Evolutionary conservation across 495 filamentous ascomycete genomes (phyloP), one percentile per base, ranked within the genome.

Genomic region (Halenospora varia): DNA sequence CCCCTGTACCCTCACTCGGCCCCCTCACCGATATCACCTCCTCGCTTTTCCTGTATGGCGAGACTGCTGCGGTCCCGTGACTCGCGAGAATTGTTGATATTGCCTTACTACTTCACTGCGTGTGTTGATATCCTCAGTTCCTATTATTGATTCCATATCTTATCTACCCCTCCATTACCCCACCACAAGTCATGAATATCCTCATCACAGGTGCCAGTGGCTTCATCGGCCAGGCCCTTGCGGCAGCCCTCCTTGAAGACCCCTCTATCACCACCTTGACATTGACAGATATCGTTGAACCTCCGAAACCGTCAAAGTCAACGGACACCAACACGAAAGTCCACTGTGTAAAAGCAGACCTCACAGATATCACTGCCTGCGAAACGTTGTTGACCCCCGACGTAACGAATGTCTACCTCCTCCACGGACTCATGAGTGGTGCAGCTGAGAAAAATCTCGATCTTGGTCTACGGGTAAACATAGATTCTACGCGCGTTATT

Each of bases 141-240:
- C n/a, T n/a, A n/a, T n/a, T n/a, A n/a, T n/a, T n/a, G n/a, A n/a
- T n/a, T n/a, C n/a, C n/a, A n/a, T n/a, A n/a, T n/a, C n/a, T n/a
- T n/a, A n/a, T n/a, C n/a, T n/a, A n/a, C n/a, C n/a, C n/a, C n/a
- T n/a, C n/a, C n/a, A n/a, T n/a, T n/a, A n/a, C n/a, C n/a, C n/a
- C n/a, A n/a, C n/a, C 40, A 51, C 39, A 42, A 8, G 15, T 40
- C 35, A 83, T 83, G 73, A 77, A 80, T 40, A 84, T 88, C 66
- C 78, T 90, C 70, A 85, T 90, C 66, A 89, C 86, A 25, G 87
- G 87, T 44, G 87, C 86, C 25, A 83, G 78, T 25, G 87, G 87
- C 29, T 87, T 88, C 60, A 77, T 90, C 60, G 87, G 87, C 57
- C 83, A 88, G 56, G 80, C 84, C 58, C 69, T 90, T 52, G 85